Percentiles rank a stretch among this genome's conserved stretches.
Conservation (phyloP, 2,329 filamentous ascomycete genomes). For the Fusarium subtropicale region DNA sequence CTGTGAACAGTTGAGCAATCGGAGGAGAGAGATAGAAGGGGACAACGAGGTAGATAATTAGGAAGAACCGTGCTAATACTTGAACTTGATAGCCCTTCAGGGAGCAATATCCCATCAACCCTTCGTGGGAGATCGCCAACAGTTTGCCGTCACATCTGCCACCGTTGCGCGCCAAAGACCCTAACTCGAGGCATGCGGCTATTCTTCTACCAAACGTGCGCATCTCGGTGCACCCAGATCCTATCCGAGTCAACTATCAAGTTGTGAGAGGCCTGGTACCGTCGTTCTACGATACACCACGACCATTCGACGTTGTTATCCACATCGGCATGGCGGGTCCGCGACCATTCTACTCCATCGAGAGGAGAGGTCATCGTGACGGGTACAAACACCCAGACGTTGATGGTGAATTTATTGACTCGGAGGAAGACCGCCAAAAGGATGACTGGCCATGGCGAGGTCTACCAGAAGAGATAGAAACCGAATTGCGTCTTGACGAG, state of each 20-base stretch:
- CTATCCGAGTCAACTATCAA: constrained; percentile 78
- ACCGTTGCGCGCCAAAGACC: constrained; percentile 58
- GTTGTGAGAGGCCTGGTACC: constrained; percentile 74
- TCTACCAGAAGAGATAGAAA: constrained; percentile 66
- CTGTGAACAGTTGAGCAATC: background rate
- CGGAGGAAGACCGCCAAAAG: constrained; percentile 62
- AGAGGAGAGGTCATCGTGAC: constrained; percentile 76
- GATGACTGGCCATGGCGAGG: constrained; percentile 66
- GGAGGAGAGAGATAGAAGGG: background rate
- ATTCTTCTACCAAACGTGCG: constrained; percentile 61
- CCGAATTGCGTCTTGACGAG: constrained; percentile 68
- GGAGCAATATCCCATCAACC: constrained; percentile 76
- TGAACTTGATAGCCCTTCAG: constrained; percentile 74
- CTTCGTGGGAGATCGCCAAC: constrained; percentile 81
- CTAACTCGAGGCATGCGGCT: constrained; percentile 46
- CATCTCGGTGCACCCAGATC: constrained; percentile 72
- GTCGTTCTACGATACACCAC: constrained; percentile 63
- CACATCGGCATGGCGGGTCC: constrained; percentile 85
- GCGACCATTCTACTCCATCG: constrained; percentile 74
- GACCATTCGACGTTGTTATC: constrained; percentile 72
- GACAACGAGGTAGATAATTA: background rate
- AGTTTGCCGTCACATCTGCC: constrained; percentile 74
- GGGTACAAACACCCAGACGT: constrained; percentile 78
- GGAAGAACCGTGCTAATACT: constrained; percentile 30
- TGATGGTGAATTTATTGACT: constrained; percentile 69